These are phyloP conservation scores for Tolypocladium tropicale DNA, from an alignment of 2,329 filamentous ascomycete species.

Conservation along the genomic window DNA sequence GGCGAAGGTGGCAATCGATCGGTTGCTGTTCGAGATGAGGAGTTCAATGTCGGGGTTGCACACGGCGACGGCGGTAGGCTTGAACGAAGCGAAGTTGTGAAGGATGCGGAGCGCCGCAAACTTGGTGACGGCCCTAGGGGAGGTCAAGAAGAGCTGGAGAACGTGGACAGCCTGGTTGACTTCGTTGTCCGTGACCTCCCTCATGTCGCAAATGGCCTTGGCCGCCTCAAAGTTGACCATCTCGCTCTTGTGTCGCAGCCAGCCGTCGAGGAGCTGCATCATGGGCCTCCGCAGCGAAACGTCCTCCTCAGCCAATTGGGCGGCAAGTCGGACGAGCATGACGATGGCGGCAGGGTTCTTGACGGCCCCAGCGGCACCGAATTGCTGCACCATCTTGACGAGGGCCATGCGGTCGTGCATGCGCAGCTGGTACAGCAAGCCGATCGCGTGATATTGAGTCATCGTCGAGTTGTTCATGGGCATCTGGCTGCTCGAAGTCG, in stretches of 20 bases:
- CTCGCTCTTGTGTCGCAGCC: constrained; percentile 96
- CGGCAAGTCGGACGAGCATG: constrained; percentile 84
- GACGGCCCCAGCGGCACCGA: constrained; percentile 78
- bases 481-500: constrained; percentile 62
- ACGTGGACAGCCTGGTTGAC: constrained; percentile 89
- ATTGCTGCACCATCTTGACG: constrained; percentile 99
- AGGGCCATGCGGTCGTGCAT: constrained; percentile 95
- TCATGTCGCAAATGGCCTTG: constrained; percentile 93
- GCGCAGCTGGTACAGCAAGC: constrained; percentile 94
- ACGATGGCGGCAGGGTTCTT: constrained; percentile 92
- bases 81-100: constrained; percentile 93
- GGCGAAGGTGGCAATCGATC: constrained; percentile 94
- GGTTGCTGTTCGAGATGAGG: constrained; percentile 92
- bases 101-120: constrained; percentile 95
- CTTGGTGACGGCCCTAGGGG: constrained; percentile 89
- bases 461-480: constrained; percentile 92
- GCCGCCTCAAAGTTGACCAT: constrained; percentile 99
- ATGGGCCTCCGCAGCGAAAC: constrained; percentile 82
- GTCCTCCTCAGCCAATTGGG: constrained; percentile 91
- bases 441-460: constrained; percentile 98
- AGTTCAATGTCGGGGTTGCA: constrained; percentile 98
- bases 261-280: constrained; percentile 93
- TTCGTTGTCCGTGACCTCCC: constrained; percentile 85
- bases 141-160: constrained; percentile 92
- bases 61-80: constrained; percentile 79